A percentile compares a stretch with the other conserved stretches of the same genome.
Conservation (phyloP, 805 yeast genomes). For the Saturnispora zaruensis region DNA sequence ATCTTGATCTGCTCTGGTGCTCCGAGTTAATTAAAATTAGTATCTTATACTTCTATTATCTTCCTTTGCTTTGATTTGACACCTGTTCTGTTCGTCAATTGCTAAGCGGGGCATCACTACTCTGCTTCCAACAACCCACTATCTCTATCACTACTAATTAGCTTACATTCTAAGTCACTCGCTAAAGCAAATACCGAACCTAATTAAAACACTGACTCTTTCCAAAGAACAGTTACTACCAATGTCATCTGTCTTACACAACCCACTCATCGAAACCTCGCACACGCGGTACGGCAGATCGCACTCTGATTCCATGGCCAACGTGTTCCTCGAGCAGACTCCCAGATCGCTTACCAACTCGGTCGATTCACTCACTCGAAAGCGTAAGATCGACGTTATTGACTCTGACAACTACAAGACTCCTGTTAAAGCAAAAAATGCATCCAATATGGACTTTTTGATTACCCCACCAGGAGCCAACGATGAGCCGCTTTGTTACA, state of each 20-base stretch:
- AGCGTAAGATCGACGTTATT: slow-evolving; percentile 9
- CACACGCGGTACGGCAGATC: slow-evolving; percentile 23
- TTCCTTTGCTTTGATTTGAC: neutral
- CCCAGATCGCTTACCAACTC: slow-evolving; percentile 10
- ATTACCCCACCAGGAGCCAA: slow-evolving; percentile 12
- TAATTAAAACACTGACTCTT: neutral
- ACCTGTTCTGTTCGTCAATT: neutral
- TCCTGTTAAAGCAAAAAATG: slow-evolving; percentile 5
- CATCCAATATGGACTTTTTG: neutral
- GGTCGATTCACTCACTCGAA: neutral
- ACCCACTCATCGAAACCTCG: neutral
- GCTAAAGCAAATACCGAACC: neutral
- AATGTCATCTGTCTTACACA: neutral
- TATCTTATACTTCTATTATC: neutral
- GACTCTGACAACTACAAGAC: neutral
- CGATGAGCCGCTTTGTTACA: slow-evolving; percentile 6
- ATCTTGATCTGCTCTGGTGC: neutral
- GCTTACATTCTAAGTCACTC: neutral
- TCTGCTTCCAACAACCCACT: neutral
- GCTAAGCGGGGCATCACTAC: neutral
- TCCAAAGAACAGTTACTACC: neutral
- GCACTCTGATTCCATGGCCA: slow-evolving; percentile 26
- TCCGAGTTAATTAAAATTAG: neutral
- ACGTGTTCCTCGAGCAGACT: slow-evolving; percentile 22
- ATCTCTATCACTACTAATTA: neutral